phyloP scores from a whole-genome alignment of 495 filamentous ascomycete genomes.

The Aspergillus asperescens region DNA sequence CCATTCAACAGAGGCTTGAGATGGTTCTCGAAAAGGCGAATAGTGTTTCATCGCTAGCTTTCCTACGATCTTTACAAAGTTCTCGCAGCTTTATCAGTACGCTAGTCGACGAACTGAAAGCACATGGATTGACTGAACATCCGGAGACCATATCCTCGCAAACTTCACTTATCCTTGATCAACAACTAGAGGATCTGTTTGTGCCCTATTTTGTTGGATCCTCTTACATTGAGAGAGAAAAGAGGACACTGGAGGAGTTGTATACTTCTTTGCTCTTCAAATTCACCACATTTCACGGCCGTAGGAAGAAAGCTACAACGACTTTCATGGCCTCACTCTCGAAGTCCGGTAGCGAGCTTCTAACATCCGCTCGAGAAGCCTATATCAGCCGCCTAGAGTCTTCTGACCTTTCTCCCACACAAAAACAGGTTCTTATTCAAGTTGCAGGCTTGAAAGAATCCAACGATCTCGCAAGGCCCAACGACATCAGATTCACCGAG shows the following conservation, averaged over 20 bases:
- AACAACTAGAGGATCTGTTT: slow-evolving; percentile 94
- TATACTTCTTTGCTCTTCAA: slow-evolving; percentile 92
- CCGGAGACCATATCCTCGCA: slow-evolving; percentile 86
- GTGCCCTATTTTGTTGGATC: slow-evolving; percentile 91
- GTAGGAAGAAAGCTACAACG: slow-evolving; percentile 76
- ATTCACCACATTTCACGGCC: slow-evolving; percentile 87
- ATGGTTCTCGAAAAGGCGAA: slow-evolving; percentile 94
- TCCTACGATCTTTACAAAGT: slow-evolving; percentile 84
- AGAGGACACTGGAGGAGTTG: slow-evolving; percentile 81
- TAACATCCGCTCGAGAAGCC: slow-evolving; percentile 69
- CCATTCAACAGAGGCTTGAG: slow-evolving; percentile 90
- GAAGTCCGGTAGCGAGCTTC: slow-evolving; percentile 77
- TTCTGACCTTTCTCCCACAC: slow-evolving; percentile 73
- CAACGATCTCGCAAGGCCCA: slow-evolving; percentile 45
- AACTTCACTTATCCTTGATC: slow-evolving; percentile 79
- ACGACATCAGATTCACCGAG: slow-evolving; percentile 82
- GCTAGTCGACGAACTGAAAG: slow-evolving; percentile 86
- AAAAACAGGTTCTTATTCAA: slow-evolving; percentile 78
- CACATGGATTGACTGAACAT: slow-evolving; percentile 90
- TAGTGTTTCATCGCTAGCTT: slow-evolving; percentile 83
- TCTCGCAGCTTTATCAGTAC: slow-evolving; percentile 78
- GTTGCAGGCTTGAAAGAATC: slow-evolving; percentile 65
- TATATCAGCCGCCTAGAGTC: slow-evolving; percentile 82
- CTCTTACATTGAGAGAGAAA: slow-evolving; percentile 93
- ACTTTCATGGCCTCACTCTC: slow-evolving; percentile 86